Conservation (phyloP, 2,329 filamentous ascomycete genomes). For the Pyrenophora graminea region DNA sequence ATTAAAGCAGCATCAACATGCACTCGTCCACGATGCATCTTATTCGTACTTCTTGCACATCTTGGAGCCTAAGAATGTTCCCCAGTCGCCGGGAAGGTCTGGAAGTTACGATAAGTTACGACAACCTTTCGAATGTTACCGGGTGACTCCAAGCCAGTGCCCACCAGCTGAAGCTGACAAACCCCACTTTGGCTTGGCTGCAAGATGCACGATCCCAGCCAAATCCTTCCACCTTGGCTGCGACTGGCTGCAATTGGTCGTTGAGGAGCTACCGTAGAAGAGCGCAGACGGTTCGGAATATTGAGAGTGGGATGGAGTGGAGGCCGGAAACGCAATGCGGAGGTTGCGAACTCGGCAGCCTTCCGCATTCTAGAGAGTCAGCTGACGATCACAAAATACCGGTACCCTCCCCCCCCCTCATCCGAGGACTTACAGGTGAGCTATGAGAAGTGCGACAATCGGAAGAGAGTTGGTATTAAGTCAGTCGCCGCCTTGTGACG, state of each 20-base stretch:
- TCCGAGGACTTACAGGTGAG: background rate
- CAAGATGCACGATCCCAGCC: conserved; percentile 4
- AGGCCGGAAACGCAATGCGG: conserved; percentile 1
- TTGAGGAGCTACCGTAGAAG: conserved; percentile 3
- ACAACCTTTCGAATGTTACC: background rate
- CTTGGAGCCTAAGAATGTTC: background rate
- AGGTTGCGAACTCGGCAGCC: conserved; percentile 10
- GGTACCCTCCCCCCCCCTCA: background rate
- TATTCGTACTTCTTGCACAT: too few relatives aligned
- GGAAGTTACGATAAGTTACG: background rate
- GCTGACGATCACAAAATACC: conserved; percentile 1
- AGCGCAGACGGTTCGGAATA: conserved; percentile 2
- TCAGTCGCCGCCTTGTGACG: too few relatives aligned
- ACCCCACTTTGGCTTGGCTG: conserved; percentile 17
- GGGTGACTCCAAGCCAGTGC: conserved; percentile 2
- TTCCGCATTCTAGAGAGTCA: background rate
- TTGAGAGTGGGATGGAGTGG: conserved; percentile 8
- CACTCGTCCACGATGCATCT: background rate
- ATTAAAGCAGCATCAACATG: background rate
- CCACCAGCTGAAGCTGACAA: conserved; percentile 22
- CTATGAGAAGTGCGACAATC: too few relatives aligned
- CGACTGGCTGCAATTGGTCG: conserved; percentile 9
- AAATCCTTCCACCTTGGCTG: conserved; percentile 5
- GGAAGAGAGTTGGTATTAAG: too few relatives aligned
- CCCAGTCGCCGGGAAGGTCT: background rate